Percentiles rank a stretch among this genome's conserved stretches.
These are phyloP conservation scores for Cardamine chenopodiifolia DNA, from an alignment of 345 rosid genomes.

Conservation along the genomic window DNA sequence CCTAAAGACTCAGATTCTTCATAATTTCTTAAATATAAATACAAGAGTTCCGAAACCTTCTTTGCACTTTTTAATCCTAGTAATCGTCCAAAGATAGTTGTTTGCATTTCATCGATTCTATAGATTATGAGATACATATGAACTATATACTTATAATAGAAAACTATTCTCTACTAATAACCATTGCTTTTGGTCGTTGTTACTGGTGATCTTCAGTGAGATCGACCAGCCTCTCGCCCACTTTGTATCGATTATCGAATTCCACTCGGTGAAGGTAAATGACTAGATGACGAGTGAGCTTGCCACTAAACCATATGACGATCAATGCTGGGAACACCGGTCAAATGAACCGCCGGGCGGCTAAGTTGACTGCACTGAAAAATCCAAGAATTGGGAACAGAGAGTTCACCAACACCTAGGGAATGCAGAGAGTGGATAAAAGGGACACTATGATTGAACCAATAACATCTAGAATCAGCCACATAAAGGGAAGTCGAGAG, in stretches of 20 bases:
- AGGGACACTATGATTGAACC: slow-evolving; percentile 2
- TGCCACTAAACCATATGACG: slow-evolving; percentile 15
- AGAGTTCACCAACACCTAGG: slow-evolving; percentile 22
- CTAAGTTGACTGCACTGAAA: slow-evolving; percentile 1
- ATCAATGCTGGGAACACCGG: background rate
- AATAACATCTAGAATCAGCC: slow-evolving; percentile 28
- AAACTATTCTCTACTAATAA: background rate
- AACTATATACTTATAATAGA: background rate
- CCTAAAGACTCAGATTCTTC: background rate
- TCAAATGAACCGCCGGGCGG: slow-evolving; percentile 22
- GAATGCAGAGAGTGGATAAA: slow-evolving; percentile 17
- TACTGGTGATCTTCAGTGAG: background rate
- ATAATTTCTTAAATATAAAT: background rate
- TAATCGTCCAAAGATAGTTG: background rate
- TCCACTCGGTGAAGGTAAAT: slow-evolving; percentile 22
- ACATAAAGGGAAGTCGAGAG: background rate
- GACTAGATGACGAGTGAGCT: slow-evolving; percentile 8
- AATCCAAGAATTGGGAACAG: slow-evolving; percentile 25
- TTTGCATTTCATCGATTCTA: slow-evolving; percentile 6
- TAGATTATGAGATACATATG: background rate
- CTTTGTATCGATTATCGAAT: slow-evolving; percentile 13
- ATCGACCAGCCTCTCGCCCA: slow-evolving; percentile 27
- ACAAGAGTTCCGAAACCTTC: background rate
- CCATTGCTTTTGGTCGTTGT: background rate
- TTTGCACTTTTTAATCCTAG: background rate